Base-by-base conservation (phyloP, 257 asterid species). In the Euphrasia confusa region DNA sequence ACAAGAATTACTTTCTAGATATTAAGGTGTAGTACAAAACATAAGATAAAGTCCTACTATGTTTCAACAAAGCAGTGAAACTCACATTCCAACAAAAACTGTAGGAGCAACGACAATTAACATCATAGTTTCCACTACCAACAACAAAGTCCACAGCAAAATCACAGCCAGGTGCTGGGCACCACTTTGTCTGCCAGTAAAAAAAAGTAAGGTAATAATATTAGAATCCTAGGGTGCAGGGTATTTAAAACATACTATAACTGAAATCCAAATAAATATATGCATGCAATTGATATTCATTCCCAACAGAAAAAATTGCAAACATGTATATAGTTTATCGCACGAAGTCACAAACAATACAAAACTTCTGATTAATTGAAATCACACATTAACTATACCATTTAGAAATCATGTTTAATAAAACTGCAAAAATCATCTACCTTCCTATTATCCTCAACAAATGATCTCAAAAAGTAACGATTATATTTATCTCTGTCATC, bases 91-190 rank as follows among this genome's bases (percentile, higher is more conserved):
- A 90, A 75, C 98, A 91, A 69, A 91, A 88, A 68, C 90, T 73
- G 71, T 79, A 65, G 45, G 94, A 72, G 76, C 98, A 91, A 33
- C 80, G 68, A 66, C 98, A 91, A 49, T 83, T 76, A 64, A 91
- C 88, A 65, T 91, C 98, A 72, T 77, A 88, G 71, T 78, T 91
- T 58, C 92, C 95, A 77, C 96, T 76, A 61, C 96, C 95, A 61
- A 80, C 84, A 56, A 72, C 76, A 72, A 77, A 91, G 58, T 88
- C 95, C 58, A 88, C 94, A 66, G 91, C 96, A 72, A 73, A 84
- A 68, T 87, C 97, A 76, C 97, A 90, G 45, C 97, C 97, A 50
- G 95, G 97, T 66, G 90, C 96, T 3, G 97, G 97, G 70, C 97
- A 90, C 97, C 96, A 87, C 75, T 90, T 90, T 26, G 89, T 87